Evolutionary conservation across 345 rosid genomes (phyloP), one percentile per base, ranked within the genome.

Genomic region (Salix brachista): DNA sequence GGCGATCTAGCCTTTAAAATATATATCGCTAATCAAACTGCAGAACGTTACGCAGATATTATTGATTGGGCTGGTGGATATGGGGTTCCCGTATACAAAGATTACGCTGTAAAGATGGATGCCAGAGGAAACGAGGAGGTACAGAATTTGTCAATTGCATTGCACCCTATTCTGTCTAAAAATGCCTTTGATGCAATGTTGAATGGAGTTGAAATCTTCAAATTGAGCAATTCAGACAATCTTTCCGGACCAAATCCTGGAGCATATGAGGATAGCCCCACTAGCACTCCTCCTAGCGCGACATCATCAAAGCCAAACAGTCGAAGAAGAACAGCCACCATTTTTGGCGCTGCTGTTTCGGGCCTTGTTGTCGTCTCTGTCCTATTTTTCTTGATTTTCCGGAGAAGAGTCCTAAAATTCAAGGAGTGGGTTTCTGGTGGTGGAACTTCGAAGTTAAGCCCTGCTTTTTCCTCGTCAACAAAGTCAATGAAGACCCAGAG

Each of bases 121-220:
- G 42, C 42, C 42, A 9, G 42, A 39, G 42, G 42, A 39, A 39
- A 2, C 11, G 42, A 39, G 2, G 42, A 9, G 2, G 0, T 39
- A 39, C 42, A 39, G 42, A 39, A 39, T 39, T 39, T 39, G 12
- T 39, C 42, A 0, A 39, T 39, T 39, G 12, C 85, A 80, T 60
- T 83, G 67, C 81, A 82, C 3, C 78, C 87, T 5, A 17, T 19
- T 12, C 28, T 60, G 7, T 17, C 34, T 4, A 41, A 79, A 1
- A 19, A 1, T 0, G 72, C 67, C 30, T 75, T 87, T 1, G 84
- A 86, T 44, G 87, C 88, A 0, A 86, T 87, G 19, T 65, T 89
- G 83, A 87, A 89, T 23, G 90, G 92, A 1, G 28, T 83, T 60
- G 92, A 89, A 79, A 86, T 89, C 61, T 86, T 89, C 77, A 87